These are phyloP conservation scores for Fusarium marasasianum DNA, from an alignment of 2,329 filamentous ascomycete species.

Conservation along the genomic window DNA sequence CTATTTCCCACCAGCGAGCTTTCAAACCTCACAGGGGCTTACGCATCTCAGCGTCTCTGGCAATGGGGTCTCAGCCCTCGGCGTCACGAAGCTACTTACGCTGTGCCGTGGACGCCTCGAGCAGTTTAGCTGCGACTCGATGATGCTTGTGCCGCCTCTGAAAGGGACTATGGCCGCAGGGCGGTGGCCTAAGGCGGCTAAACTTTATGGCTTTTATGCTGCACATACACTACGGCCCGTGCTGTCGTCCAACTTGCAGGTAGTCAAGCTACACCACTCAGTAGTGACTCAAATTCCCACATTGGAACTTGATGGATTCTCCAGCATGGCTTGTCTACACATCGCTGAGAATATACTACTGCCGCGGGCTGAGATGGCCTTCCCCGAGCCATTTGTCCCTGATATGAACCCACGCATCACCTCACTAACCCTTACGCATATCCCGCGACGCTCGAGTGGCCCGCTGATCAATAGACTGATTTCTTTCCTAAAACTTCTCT, in stretches of 20 bases:
- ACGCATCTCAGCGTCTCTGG: slow-evolving; percentile 65
- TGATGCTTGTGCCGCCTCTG: slow-evolving; percentile 43
- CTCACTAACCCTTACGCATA: slow-evolving; percentile 62
- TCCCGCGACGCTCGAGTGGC: slow-evolving; percentile 64
- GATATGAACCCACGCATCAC: slow-evolving; percentile 65
- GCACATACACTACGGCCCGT: slow-evolving; percentile 62
- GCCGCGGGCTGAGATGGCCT: slow-evolving; percentile 55
- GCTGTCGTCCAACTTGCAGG: slow-evolving; percentile 62
- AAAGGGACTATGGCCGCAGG: neutral
- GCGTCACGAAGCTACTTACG: slow-evolving; percentile 56
- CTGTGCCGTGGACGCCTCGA: slow-evolving; percentile 58
- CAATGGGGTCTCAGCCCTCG: slow-evolving; percentile 58
- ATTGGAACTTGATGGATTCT: slow-evolving; percentile 51
- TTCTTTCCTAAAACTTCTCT: slow-evolving; percentile 57
- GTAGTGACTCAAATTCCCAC: slow-evolving; percentile 65
- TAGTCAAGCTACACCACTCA: slow-evolving; percentile 67
- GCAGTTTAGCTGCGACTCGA: slow-evolving; percentile 61
- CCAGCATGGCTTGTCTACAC: slow-evolving; percentile 49
- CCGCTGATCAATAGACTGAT: slow-evolving; percentile 59
- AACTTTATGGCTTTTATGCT: slow-evolving; percentile 55
- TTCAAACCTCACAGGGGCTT: slow-evolving; percentile 46
- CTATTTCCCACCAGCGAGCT: slow-evolving; percentile 27
- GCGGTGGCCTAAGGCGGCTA: slow-evolving; percentile 48
- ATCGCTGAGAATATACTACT: slow-evolving; percentile 58
- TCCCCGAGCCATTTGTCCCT: slow-evolving; percentile 60